phyloP scores from a whole-genome alignment of 1,284 basidiomycete genomes.

The Austroboletus niveus region DNA sequence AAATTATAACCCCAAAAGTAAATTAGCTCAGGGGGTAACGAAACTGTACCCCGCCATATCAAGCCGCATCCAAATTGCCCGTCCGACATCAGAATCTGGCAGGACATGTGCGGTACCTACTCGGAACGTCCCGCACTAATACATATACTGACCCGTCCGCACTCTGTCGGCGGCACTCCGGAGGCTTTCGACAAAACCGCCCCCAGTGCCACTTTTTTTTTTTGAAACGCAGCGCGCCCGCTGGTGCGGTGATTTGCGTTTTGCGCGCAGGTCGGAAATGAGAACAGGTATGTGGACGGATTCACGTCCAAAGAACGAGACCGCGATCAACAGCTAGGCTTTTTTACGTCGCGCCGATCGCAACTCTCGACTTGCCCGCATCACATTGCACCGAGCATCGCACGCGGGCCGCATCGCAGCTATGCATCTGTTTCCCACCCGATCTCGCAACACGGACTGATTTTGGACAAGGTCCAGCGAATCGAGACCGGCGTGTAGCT shows the following conservation, averaged over 20 bases:
- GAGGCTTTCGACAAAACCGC: background rate
- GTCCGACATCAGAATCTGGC: background rate
- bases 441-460: background rate
- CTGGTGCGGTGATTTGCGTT: conserved; percentile 18
- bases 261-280: background rate
- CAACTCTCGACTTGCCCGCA: background rate
- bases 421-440: conserved; percentile 7
- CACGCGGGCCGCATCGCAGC: background rate
- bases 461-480: background rate
- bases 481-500: background rate
- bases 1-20: background rate
- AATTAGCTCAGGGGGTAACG: background rate
- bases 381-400: background rate
- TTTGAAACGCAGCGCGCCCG: background rate
- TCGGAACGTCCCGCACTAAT: background rate
- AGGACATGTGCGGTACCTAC: background rate
- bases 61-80: background rate
- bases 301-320: background rate
- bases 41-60: background rate
- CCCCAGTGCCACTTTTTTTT: no score
- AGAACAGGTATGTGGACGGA: background rate
- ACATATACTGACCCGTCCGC: background rate
- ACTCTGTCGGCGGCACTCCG: background rate
- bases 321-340: background rate
- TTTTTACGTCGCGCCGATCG: background rate